phyloP scores from a whole-genome alignment of 495 filamentous ascomycete species.

The Podospora didyma region DNA sequence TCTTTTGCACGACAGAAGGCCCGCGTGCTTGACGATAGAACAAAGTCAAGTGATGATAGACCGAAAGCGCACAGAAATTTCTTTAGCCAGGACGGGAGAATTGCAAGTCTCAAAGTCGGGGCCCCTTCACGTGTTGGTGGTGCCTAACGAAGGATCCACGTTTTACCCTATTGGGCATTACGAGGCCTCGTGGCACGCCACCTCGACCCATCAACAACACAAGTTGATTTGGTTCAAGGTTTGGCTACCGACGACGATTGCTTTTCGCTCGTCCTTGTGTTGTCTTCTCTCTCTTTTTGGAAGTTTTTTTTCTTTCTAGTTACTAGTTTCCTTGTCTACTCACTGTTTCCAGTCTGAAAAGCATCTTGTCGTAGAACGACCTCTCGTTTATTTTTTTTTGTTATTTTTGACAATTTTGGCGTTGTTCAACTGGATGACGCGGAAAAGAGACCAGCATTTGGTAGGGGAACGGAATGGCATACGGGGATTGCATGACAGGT shows the following conservation, averaged over 20 bases:
- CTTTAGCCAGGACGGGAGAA: background rate
- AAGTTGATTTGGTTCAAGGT: background rate
- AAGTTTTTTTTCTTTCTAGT: background rate
- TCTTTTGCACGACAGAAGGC: constrained; percentile 1
- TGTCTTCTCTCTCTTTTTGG: background rate
- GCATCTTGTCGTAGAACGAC: no score
- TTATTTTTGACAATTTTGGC: background rate
- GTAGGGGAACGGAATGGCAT: background rate
- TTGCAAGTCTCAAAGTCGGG: background rate
- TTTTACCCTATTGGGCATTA: background rate
- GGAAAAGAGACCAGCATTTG: background rate
- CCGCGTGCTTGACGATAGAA: background rate
- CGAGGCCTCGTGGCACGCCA: background rate
- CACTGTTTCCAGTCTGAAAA: no score
- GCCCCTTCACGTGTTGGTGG: constrained; percentile 12
- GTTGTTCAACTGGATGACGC: background rate
- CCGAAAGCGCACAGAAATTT: background rate
- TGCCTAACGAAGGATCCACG: constrained; percentile 9
- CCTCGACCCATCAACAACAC: background rate
- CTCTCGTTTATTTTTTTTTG: background rate
- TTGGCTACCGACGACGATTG: background rate
- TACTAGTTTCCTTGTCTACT: no score
- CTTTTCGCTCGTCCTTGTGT: background rate
- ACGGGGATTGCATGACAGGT: background rate
- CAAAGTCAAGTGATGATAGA: background rate